phyloP scores from a whole-genome alignment of 1,284 basidiomycete species.

The Cutaneotrichosporon mucoides region DNA sequence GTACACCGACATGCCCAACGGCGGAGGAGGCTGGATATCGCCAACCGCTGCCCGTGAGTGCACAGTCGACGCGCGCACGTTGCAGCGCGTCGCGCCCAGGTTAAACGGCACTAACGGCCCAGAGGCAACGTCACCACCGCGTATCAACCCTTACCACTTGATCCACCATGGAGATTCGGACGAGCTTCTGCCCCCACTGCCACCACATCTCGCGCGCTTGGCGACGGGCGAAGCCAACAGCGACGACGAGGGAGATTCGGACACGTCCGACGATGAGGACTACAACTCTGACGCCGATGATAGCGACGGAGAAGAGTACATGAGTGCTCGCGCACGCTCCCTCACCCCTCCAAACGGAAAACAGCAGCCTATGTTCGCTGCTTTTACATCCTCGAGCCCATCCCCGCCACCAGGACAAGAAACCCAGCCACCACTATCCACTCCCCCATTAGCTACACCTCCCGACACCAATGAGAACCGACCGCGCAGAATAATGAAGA shows the following conservation, averaged over 20 bases:
- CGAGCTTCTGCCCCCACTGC: slow-evolving; percentile 20
- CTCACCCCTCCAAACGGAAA: background rate
- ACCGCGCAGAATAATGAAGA: slow-evolving; percentile 25
- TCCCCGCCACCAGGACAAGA: background rate
- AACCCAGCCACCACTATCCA: background rate
- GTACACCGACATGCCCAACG: background rate
- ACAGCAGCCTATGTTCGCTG: background rate
- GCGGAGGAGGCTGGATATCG: background rate
- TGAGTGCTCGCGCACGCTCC: background rate
- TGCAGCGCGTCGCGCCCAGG: no score
- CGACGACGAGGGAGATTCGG: slow-evolving; percentile 19
- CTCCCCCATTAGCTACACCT: background rate
- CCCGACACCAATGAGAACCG: background rate
- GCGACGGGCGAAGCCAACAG: slow-evolving; percentile 14
- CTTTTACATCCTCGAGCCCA: background rate
- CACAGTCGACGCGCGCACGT: no score
- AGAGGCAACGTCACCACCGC: slow-evolving; percentile 10
- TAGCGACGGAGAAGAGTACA: slow-evolving; percentile 1
- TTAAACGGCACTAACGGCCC: no score
- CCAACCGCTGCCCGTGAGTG: background rate
- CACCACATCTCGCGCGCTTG: slow-evolving; percentile 20
- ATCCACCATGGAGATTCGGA: slow-evolving; percentile 23
- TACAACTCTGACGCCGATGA: slow-evolving; percentile 9
- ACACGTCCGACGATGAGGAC: slow-evolving; percentile 14
- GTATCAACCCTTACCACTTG: slow-evolving; percentile 33